Evolutionary conservation across 2,329 filamentous ascomycete species (phyloP).

Genomic region (Chaetomiaceae sp.): DNA sequence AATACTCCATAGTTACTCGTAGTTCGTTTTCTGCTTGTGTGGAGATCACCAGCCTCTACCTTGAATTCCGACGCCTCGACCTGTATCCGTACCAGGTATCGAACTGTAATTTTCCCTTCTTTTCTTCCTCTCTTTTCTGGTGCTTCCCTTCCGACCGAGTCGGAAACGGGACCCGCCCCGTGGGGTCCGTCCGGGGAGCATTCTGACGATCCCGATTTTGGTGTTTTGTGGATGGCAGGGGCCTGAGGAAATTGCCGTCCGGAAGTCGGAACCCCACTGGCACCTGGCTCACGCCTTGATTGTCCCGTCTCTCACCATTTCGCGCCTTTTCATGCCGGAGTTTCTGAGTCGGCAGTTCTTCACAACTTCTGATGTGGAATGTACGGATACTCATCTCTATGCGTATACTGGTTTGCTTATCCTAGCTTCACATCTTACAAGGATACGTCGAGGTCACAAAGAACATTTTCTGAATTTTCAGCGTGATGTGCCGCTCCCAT

Average conservation of each 20-base stretch:
- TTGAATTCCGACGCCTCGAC: no score
- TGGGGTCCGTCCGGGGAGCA: not conserved
- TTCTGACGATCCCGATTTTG: slow-evolving; percentile 12
- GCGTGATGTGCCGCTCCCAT: not conserved
- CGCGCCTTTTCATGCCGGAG: no score
- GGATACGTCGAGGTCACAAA: no score
- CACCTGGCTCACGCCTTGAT: not conserved
- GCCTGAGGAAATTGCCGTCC: not conserved
- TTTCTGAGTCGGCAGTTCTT: no score
- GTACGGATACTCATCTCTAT: not conserved
- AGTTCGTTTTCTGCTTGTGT: no score
- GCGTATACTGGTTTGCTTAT: no score
- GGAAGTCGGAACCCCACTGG: slow-evolving; percentile 8
- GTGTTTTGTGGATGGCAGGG: not conserved
- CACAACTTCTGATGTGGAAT: not conserved
- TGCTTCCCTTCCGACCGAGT: no score
- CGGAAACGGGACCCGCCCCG: not conserved
- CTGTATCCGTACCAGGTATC: no score
- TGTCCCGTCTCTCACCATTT: not conserved
- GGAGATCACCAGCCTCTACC: no score
- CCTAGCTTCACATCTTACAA: no score
- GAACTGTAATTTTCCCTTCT: no score
- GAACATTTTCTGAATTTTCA: not conserved
- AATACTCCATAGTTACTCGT: no score
- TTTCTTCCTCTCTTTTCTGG: not conserved